Percentiles rank a stretch among this genome's conserved stretches.
These are phyloP conservation scores for Leptographium wingfieldii DNA, from an alignment of 2,329 filamentous ascomycete genomes.

Conservation along the genomic window DNA sequence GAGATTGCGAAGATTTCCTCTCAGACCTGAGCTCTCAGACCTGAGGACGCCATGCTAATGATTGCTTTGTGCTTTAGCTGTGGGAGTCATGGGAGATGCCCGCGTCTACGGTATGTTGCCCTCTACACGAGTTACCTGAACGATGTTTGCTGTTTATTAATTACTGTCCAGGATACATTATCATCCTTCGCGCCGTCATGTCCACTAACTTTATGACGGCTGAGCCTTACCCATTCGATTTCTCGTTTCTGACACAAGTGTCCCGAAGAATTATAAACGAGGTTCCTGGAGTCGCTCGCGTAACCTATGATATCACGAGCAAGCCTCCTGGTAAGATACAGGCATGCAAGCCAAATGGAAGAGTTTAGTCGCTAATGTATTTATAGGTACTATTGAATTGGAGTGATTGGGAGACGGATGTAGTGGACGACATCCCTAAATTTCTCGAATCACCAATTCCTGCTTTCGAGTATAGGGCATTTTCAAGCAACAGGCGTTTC, in stretches of 20 bases:
- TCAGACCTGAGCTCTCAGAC: no score
- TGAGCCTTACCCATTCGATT: constrained; percentile 53
- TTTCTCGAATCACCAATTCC: not conserved
- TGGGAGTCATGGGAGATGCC: constrained; percentile 28
- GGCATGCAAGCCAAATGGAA: not conserved
- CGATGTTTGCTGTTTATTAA: constrained; percentile 11
- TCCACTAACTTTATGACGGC: constrained; percentile 62
- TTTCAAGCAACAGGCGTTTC: not conserved
- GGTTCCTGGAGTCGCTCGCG: constrained; percentile 58
- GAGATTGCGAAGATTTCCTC: not conserved
- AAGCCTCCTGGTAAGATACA: constrained; percentile 36
- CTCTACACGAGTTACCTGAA: not conserved
- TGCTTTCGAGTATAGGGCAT: not conserved
- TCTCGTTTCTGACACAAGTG: constrained; percentile 52
- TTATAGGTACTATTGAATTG: constrained; percentile 56
- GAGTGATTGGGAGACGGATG: constrained; percentile 6
- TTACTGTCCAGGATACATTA: constrained; percentile 15
- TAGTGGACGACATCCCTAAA: not conserved
- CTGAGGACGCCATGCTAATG: not conserved
- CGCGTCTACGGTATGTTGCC: constrained; percentile 15
- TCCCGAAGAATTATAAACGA: constrained; percentile 61
- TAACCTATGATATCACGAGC: constrained; percentile 52
- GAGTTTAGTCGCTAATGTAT: not conserved
- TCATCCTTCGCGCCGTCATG: constrained; percentile 30
- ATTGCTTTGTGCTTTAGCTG: constrained; percentile 14